These are phyloP conservation scores for Plasmodium fragile DNA, from an alignment of 169 alveolate genomes.

Conservation along the genomic window DNA sequence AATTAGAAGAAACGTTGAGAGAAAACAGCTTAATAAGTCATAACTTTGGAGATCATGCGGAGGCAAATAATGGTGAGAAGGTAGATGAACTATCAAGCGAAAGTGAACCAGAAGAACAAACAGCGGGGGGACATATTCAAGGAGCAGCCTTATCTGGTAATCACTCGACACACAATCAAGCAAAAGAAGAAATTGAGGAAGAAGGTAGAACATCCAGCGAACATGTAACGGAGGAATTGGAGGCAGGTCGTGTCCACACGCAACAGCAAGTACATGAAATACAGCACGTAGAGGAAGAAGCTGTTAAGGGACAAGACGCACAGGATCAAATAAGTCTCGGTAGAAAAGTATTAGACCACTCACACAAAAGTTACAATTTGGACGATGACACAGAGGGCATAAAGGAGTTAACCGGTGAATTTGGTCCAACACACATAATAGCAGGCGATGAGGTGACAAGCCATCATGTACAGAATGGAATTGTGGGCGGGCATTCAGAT, in stretches of 20 bases:
- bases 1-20: background rate
- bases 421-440: background rate
- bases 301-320: background rate
- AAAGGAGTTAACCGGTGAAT: background rate
- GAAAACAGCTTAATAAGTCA: background rate
- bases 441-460: background rate
- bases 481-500: background rate
- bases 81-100: background rate
- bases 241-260: background rate
- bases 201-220: background rate
- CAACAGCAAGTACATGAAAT: background rate
- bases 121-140: background rate
- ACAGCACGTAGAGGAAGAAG: background rate
- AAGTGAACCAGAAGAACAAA: background rate
- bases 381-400: background rate
- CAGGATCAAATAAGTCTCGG: background rate
- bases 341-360: background rate
- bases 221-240: background rate
- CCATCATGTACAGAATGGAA: background rate
- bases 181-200: background rate
- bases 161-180: background rate
- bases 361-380: background rate
- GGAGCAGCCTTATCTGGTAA: background rate
- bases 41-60: constrained; percentile 18
- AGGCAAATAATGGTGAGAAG: background rate